Conservation (phyloP, 768 basidiomycete species). For the Amanita pallidorosea region DNA sequence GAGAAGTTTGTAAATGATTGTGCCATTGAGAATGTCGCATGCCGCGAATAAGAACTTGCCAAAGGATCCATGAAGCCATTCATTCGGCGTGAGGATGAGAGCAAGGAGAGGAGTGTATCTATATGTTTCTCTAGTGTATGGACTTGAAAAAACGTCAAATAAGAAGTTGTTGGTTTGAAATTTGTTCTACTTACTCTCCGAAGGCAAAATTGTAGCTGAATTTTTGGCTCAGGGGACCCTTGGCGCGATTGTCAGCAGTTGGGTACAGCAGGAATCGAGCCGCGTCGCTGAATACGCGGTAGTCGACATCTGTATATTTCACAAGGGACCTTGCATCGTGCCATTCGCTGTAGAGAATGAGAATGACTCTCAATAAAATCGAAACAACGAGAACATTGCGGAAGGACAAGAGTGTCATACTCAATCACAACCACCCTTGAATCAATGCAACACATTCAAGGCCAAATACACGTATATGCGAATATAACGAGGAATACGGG, state of each 20-base stretch:
- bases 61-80: slow-evolving; percentile 71
- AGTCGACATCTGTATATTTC: slow-evolving; percentile 98
- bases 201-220: slow-evolving; percentile 25
- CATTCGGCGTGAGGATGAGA: slow-evolving; percentile 70
- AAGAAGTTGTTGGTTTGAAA: not conserved
- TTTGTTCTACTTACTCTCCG: slow-evolving; percentile 62
- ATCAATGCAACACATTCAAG: not conserved
- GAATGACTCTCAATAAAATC: slow-evolving; percentile 46
- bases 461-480: not conserved
- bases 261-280: slow-evolving; percentile 55
- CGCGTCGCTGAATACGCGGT: slow-evolving; percentile 91
- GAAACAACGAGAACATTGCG: slow-evolving; percentile 42
- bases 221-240: slow-evolving; percentile 42
- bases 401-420: slow-evolving; percentile 23
- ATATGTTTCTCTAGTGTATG: slow-evolving; percentile 87
- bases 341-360: slow-evolving; percentile 85
- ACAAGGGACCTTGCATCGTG: slow-evolving; percentile 75
- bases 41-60: slow-evolving; percentile 85
- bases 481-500: not conserved
- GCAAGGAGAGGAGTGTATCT: slow-evolving; percentile 95
- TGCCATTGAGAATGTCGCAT: slow-evolving; percentile 74
- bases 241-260: slow-evolving; percentile 36
- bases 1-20: slow-evolving; percentile 58
- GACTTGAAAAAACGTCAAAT: slow-evolving; percentile 33
- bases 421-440: too few species aligned